Evolutionary conservation across 768 basidiomycete species (phyloP).

Genomic region (Tubosaeta sp.): DNA sequence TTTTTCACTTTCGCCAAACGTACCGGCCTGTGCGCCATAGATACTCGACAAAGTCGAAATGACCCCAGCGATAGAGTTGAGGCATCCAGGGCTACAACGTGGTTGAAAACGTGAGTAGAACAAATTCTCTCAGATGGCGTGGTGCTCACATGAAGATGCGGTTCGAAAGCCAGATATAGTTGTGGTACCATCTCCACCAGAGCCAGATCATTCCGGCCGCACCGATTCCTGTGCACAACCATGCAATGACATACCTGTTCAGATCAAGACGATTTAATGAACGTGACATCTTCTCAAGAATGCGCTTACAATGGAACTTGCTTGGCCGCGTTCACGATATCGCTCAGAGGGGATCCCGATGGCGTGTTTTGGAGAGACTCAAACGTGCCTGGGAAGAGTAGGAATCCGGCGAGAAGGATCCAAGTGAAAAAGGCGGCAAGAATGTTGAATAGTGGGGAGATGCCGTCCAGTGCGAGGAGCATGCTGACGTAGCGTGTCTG

Average conservation of each 20-base stretch:
- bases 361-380: conserved; percentile 34
- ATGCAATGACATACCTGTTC: conserved; percentile 49
- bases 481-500: conserved; percentile 56
- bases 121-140: not conserved
- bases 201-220: conserved; percentile 51
- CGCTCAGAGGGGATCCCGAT: conserved; percentile 28
- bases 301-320: conserved; percentile 43
- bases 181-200: conserved; percentile 57
- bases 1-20: conserved; percentile 39
- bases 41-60: conserved; percentile 51
- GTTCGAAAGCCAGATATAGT: conserved; percentile 57
- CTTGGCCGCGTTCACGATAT: conserved; percentile 36
- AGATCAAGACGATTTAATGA: not conserved
- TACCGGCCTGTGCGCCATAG: conserved; percentile 46
- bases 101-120: conserved; percentile 3
- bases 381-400: conserved; percentile 62
- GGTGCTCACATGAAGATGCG: conserved; percentile 50
- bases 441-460: conserved; percentile 46
- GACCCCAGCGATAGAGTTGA: conserved; percentile 55
- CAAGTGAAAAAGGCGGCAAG: conserved; percentile 58
- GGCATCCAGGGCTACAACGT: conserved; percentile 44
- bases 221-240: conserved; percentile 52
- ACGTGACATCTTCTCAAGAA: not conserved
- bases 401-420: conserved; percentile 59
- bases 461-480: conserved; percentile 57